These are phyloP conservation scores for Nidula niveotomentosa DNA, from an alignment of 1,284 basidiomycete species.

Conservation along the genomic window DNA sequence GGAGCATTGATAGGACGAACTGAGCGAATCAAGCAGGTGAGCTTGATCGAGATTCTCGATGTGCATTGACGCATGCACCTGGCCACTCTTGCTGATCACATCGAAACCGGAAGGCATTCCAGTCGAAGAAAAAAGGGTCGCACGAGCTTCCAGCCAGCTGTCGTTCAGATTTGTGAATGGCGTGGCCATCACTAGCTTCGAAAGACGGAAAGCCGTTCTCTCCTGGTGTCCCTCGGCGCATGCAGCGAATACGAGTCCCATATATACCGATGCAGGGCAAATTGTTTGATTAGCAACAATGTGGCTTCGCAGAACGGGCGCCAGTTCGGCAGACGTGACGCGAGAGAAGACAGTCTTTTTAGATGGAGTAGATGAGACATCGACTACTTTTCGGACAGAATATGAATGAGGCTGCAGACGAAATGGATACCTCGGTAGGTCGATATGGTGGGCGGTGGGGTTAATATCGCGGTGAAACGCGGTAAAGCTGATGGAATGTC, in stretches of 20 bases:
- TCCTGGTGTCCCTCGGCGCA: neutral
- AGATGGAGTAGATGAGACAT: neutral
- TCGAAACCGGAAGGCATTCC: neutral
- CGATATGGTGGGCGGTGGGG: neutral
- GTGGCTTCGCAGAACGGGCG: neutral
- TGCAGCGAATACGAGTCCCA: neutral
- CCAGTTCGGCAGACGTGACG: neutral
- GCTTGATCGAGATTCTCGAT: neutral
- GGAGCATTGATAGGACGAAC: neutral
- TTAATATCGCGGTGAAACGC: conserved; percentile 4
- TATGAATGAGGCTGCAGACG: conserved; percentile 2
- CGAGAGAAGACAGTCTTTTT: neutral
- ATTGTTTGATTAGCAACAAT: neutral
- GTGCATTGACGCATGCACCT: neutral
- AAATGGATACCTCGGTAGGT: conserved; percentile 3
- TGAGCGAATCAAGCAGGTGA: conserved; percentile 1
- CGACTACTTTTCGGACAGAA: conserved; percentile 1
- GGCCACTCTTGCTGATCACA: neutral
- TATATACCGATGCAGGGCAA: conserved; percentile 2
- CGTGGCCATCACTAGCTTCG: neutral
- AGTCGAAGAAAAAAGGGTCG: neutral
- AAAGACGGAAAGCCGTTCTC: neutral
- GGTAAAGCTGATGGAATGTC: conserved; percentile 1
- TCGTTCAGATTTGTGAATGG: neutral
- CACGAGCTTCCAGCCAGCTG: neutral